These are phyloP conservation scores for Saturnispora saitoi DNA, from an alignment of 805 yeast genomes.

Conservation along the genomic window DNA sequence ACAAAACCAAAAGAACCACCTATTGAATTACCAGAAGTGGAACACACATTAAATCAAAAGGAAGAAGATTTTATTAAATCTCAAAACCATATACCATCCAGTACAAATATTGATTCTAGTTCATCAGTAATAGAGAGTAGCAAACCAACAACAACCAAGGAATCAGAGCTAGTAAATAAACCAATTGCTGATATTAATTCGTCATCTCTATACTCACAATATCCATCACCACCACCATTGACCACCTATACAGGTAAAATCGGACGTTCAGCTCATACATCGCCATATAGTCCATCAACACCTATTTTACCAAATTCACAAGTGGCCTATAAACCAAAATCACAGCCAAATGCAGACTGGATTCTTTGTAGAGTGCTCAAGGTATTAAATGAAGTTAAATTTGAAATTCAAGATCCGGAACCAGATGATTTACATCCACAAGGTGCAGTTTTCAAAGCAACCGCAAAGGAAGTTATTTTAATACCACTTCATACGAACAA, in stretches of 20 bases:
- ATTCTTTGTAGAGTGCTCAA: slow-evolving; percentile 85
- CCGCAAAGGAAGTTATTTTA: slow-evolving; percentile 66
- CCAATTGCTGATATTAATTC: background rate
- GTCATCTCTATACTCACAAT: background rate
- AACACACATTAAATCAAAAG: background rate
- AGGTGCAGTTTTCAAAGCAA: slow-evolving; percentile 78
- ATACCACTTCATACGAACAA: slow-evolving; percentile 38
- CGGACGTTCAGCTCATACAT: slow-evolving; percentile 16
- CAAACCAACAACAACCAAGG: background rate
- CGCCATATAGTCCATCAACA: slow-evolving; percentile 17
- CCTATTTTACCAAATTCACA: slow-evolving; percentile 47
- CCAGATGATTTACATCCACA: slow-evolving; percentile 90
- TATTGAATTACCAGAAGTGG: background rate
- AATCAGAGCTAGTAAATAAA: background rate
- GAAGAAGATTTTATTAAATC: background rate
- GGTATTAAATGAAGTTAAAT: slow-evolving; percentile 39
- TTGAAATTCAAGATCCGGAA: slow-evolving; percentile 95
- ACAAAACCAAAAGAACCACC: background rate
- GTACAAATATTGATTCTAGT: background rate
- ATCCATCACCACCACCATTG: slow-evolving; percentile 13
- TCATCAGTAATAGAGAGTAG: background rate
- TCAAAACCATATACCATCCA: background rate
- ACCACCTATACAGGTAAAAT: slow-evolving; percentile 12
- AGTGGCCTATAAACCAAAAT: slow-evolving; percentile 76
- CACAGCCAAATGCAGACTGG: slow-evolving; percentile 74